Evolutionary conservation across 805 yeast species (phyloP), one percentile per base, ranked within the genome.

Genomic region (Zygosaccharomyces pseudorouxii): DNA sequence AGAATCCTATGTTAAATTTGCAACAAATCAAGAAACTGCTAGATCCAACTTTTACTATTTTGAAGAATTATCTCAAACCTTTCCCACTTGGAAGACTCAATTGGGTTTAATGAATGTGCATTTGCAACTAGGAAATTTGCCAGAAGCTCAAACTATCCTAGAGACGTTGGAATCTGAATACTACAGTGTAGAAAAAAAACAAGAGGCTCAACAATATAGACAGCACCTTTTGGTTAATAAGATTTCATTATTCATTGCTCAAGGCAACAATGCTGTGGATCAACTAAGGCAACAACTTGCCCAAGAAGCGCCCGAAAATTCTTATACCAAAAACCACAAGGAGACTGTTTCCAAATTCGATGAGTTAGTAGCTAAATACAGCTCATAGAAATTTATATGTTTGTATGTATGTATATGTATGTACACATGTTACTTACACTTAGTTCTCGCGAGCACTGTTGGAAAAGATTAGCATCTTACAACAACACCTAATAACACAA

Each of bases 71-170:
- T 74, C 89, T 38, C 81, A 85, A 50, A 76, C 79, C 29, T 72
- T 75, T 50, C 74, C 73, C 41, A 63, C 74, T 42, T 71, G 74
- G 60, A 77, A 78, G 56, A 70, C 78, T 14, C 75, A 85, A 56
- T 59, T 79, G 30, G 82, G 85, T 35, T 79, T 89, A 60, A 76
- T 89, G 38, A 84, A 82, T 9, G 74, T 89, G 51, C 89, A 90
- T 53, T 69, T 90, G 58, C 89, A 87, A 70, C 77, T 89, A 64
- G 80, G 82, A 44, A 86, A 90, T 60, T 72, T 80, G 48, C 92
- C 90, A 2, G 97, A 92, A 69, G 90, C 96, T 8, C 77, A 78
- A 50, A 87, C 86, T 53, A 72, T 82, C 31, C 69, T 85, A 10
- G 69, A 69, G 27, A 70, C 75, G 44, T 68, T 79, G 37, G 60